Percentiles rank a stretch among this genome's conserved stretches.
phyloP scores from a whole-genome alignment of 371 early-diverging fungal species.

The Rhizopus arrhizus region DNA sequence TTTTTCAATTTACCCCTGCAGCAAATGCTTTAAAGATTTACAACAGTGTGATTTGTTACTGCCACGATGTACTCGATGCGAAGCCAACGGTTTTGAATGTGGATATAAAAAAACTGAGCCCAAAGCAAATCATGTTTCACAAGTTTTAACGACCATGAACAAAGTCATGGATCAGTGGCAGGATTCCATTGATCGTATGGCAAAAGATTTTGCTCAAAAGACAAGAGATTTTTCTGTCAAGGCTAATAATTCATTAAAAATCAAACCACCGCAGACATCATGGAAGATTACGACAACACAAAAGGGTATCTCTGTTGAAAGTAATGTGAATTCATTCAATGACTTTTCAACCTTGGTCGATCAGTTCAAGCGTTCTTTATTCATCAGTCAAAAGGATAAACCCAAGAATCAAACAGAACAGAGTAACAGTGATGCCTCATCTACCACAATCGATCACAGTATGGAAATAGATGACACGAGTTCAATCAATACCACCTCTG shows the following conservation, averaged over 20 bases:
- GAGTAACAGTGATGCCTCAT: background rate
- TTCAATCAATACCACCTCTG: slow-evolving; percentile 23
- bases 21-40: slow-evolving; percentile 44
- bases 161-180: slow-evolving; percentile 46
- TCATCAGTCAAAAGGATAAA: background rate
- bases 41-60: slow-evolving; percentile 45
- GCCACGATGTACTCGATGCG: slow-evolving; percentile 43
- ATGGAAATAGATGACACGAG: slow-evolving; percentile 16
- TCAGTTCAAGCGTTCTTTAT: slow-evolving; percentile 34
- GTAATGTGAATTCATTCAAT: slow-evolving; percentile 40
- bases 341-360: slow-evolving; percentile 36
- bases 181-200: slow-evolving; percentile 35
- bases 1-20: slow-evolving; percentile 47
- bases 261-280: slow-evolving; percentile 25
- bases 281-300: slow-evolving; percentile 35
- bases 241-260: slow-evolving; percentile 15
- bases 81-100: slow-evolving; percentile 33
- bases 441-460: background rate
- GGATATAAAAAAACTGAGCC: slow-evolving; percentile 40
- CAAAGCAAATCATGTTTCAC: slow-evolving; percentile 45
- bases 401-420: slow-evolving; percentile 2
- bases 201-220: slow-evolving; percentile 33
- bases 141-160: slow-evolving; percentile 43
- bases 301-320: slow-evolving; percentile 38
- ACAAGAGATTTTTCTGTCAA: slow-evolving; percentile 22